Conservation (phyloP, 1,284 basidiomycete species). For the Melanopsichium pennsylvanicum region DNA sequence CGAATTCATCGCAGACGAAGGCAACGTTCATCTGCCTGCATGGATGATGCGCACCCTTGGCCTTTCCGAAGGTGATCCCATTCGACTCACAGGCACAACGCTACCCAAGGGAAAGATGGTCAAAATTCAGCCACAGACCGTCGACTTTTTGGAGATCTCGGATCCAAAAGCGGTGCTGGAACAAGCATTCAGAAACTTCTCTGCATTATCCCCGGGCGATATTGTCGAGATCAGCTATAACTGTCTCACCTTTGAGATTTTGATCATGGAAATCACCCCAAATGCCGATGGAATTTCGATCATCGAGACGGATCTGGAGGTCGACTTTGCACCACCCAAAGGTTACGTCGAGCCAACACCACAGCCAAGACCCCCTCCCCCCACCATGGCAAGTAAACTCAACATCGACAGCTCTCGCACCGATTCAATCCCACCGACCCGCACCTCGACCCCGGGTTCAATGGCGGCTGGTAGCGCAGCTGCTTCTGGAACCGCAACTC, state of each 20-base stretch:
- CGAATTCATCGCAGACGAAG: conserved; percentile 98
- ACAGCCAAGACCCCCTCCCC: conserved; percentile 76
- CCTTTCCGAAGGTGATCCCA: conserved; percentile 91
- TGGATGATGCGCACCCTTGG: conserved; percentile 99
- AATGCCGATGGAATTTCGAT: conserved; percentile 80
- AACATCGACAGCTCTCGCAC: conserved; percentile 76
- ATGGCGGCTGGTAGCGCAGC: conserved; percentile 31
- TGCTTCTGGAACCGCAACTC: conserved; percentile 22
- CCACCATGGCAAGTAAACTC: conserved; percentile 96
- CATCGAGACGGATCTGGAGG: conserved; percentile 93
- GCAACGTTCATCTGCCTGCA: conserved; percentile 90
- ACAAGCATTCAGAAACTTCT: conserved; percentile 91
- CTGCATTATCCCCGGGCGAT: conserved; percentile 69
- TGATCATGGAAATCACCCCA: conserved; percentile 92
- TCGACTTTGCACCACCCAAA: conserved; percentile 73
- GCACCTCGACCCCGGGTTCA: conserved; percentile 63
- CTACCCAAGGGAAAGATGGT: conserved; percentile 93
- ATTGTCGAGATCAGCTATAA: conserved; percentile 69
- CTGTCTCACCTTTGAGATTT: conserved; percentile 89
- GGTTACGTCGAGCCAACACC: conserved; percentile 87
- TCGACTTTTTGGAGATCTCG: conserved; percentile 85
- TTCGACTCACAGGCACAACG: conserved; percentile 86
- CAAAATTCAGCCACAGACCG: conserved; percentile 94
- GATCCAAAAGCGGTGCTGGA: conserved; percentile 98
- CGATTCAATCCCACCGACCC: conserved; percentile 63